Evolutionary conservation across 1,139 yeast species (phyloP), one percentile per base, ranked within the genome.

Genomic region (Yamadazyma taylorii): DNA sequence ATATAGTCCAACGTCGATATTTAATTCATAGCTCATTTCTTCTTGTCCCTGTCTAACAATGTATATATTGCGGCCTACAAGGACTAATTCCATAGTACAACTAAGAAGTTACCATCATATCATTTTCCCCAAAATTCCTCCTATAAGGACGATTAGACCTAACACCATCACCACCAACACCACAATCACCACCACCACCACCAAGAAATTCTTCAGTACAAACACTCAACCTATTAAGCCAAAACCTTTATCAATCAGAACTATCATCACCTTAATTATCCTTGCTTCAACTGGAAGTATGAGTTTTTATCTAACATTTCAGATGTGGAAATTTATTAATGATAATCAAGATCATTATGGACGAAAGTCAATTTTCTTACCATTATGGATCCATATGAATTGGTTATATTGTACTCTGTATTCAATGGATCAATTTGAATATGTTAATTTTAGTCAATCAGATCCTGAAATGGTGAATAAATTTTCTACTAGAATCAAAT

Each of bases 371-470:
- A 45, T 48, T 2, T 48, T 47, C 21, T 34, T 48, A 12, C 52
- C 52, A 2, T 35, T 48, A n/a, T 48, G 47, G 45, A 7, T 45
- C 3, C 42, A 45, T 30, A 34, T 40, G 16, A 48, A 48, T 32
- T 42, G 42, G 30, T 9, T 27, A 3, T 9, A 8, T 16, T 27
- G 30, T 16, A 27, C 14, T 7, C 30, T 14, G 16, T 27, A 27
- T 27, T 27, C 30, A 8, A 27, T 27, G 19, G 30, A 27, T 16
- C 30, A 27, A 27, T 27, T 15, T 5, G 4, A 6, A 5, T 27
- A 27, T 16, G 5, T 27, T 8, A 27, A 27, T 12, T 16, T 21
- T 10, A 5, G 5, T 16, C 21, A 15, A 10, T 17, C 14, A 9
- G 24, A 28, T 8, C 16, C 30, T n/a, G 33, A 27, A 27, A 15